Conservation (phyloP, 2,329 filamentous ascomycete genomes). For the Phoma sp. region DNA sequence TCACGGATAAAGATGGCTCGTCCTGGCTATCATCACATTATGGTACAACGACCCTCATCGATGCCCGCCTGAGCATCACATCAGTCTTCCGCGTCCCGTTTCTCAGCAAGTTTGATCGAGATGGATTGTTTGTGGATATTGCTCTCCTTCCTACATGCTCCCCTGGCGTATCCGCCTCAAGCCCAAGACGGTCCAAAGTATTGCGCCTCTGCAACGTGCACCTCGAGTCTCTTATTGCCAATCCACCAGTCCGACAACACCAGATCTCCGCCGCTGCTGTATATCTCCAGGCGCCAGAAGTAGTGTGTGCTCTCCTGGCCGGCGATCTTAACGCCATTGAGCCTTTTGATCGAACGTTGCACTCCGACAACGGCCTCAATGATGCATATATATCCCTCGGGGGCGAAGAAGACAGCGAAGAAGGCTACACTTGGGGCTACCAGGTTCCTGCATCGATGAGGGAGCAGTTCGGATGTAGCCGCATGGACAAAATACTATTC, state of each 20-base stretch:
- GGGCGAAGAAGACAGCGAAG: conserved; percentile 58
- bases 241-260: conserved; percentile 58
- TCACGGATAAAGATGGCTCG: conserved; percentile 56
- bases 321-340: conserved; percentile 68
- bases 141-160: conserved; percentile 20
- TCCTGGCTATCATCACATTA: conserved; percentile 59
- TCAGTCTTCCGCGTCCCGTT: conserved; percentile 61
- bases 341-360: conserved; percentile 59
- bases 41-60: conserved; percentile 62
- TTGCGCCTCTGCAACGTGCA: conserved; percentile 65
- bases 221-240: conserved; percentile 61
- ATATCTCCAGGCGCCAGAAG: conserved; percentile 51
- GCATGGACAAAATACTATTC: conserved; percentile 65
- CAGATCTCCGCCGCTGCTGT: conserved; percentile 57
- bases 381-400: conserved; percentile 63
- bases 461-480: conserved; percentile 55
- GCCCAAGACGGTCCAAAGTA: conserved; percentile 5
- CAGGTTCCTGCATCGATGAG: conserved; percentile 55
- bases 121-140: conserved; percentile 64
- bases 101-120: conserved; percentile 59
- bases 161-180: neutral
- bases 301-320: conserved; percentile 56
- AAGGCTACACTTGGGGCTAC: conserved; percentile 66
- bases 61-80: conserved; percentile 54
- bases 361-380: conserved; percentile 57